These are phyloP conservation scores for Pseudopithomyces chartarum DNA, from an alignment of 2,329 filamentous ascomycete genomes.

Conservation along the genomic window DNA sequence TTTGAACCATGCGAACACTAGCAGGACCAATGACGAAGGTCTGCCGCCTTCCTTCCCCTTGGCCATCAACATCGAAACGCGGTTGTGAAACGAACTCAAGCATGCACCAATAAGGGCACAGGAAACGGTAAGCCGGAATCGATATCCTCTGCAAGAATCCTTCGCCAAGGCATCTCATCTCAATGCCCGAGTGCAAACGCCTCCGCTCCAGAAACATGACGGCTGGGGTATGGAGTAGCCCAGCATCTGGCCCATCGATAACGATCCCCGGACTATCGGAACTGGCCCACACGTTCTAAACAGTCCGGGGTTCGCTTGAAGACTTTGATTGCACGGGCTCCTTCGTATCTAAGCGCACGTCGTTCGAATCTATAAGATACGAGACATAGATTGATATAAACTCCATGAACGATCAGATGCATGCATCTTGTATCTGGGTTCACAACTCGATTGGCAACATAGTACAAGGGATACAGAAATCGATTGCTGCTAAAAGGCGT, in stretches of 20 bases:
- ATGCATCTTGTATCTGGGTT: too few relatives aligned
- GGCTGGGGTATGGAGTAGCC: neutral
- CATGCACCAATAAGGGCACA: neutral
- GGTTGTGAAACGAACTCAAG: neutral
- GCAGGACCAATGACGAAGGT: constrained; percentile 1
- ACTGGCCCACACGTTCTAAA: neutral
- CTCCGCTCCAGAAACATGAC: neutral
- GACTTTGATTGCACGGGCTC: neutral
- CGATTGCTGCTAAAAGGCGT: too few relatives aligned
- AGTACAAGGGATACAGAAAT: too few relatives aligned
- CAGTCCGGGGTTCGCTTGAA: neutral
- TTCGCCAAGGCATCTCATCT: neutral
- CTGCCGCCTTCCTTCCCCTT: neutral
- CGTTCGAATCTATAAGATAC: too few relatives aligned
- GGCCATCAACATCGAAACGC: neutral
- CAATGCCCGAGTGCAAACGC: neutral
- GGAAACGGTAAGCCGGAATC: neutral
- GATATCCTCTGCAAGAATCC: neutral
- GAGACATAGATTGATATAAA: too few relatives aligned
- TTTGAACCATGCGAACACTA: neutral
- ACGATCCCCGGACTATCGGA: neutral
- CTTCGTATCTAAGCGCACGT: neutral
- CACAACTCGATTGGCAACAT: too few relatives aligned
- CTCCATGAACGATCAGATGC: too few relatives aligned
- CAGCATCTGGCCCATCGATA: neutral